Evolutionary conservation across 1,139 yeast genomes (phyloP), one percentile per base, ranked within the genome.

Genomic region (Kodamaea arcana): DNA sequence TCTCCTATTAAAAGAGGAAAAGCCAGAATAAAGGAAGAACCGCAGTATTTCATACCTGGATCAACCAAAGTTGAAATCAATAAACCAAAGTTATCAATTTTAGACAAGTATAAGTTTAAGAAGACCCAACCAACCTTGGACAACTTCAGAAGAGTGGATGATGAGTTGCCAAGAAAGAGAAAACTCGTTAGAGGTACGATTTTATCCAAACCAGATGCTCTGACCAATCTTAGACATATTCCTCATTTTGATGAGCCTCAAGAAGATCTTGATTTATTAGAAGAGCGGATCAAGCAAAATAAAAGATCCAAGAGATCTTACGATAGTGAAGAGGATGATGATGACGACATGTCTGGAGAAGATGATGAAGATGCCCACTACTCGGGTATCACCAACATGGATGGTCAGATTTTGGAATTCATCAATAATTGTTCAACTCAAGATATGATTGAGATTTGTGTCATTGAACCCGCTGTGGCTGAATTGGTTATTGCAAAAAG

Each of bases 361-460:
- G 71, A 59, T 40, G 73, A 62, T 31, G 73, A 59, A 35, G 64
- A 51, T 39, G 60, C 37, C 37, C 53, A 46, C 24, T 54, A 44
- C 41, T 49, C 48, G 4, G 77, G 77, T 21, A 70, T 84, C 38
- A 69, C 75, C 0, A 50, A 67, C 3, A 69, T 69, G 42, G 94
- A 84, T 48, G 65, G 66, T 12, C 79, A 86, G 39, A 78, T 88
- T 21, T 63, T 90, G 36, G 77, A 80, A 33, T 88, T 92, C 50
- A 67, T 92, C 47, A 92, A 92, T 55, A 75, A 77, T 20, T 92
- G 95, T 0, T 74, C 85, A 10, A 67, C 68, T 2, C 78, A 80
- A 39, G 96, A 90, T 53, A 66, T 92, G 33, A 75, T 82, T 11
- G 98, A 92, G 58, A 76, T 88, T 25, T 78, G 94, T 12, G 79